Base-by-base conservation (phyloP, 805 yeast genomes). In the Citeromyces nyonsensis region DNA sequence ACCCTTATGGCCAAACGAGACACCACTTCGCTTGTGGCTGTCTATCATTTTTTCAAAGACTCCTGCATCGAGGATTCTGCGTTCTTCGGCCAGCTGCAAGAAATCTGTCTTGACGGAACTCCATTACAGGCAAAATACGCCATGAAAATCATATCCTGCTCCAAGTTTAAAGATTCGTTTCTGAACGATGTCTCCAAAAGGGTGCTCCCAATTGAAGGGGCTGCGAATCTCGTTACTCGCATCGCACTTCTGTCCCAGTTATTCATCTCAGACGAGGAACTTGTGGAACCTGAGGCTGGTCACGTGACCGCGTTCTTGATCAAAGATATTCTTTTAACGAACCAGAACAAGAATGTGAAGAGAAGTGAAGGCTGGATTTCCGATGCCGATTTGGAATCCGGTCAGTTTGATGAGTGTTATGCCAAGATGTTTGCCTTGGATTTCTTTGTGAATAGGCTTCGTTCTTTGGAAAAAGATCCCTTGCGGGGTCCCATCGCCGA, bases 81-180 rank as follows among this genome's bases (percentile, higher is more conserved):
- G 3, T 70, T 75, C 38, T 40, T 56, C 10, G 62, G 63, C 6
- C 51, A 56, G 10, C 48, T 83, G 31, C 53, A 59, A 29, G 47
- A 52, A 2, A 51, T 75, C 18, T 67, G 78, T 0, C 39, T 56
- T 0, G 41, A 44, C 1, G 88, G 88, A 0, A 51, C 66, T 2
- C 70, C 81, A 1, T 28, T 44, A 7, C 83, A 76, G 42, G 76
- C 88, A 0, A 71, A 63, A 43, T 80, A 74, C 45, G 65, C 86
- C 0, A 54, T 71, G 6, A 73, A 70, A 44, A 52, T 18, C 22
- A 18, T 80, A 5, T 38, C 81, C 6, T 62, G 71, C 2, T 51
- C 63, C 3, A 49, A 59, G 3, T 53, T 53, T 32, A 61, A 61
- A 15, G 69, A 65, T 12, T 45, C 52, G 2, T 49, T 57, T 8